These are phyloP conservation scores for Pythium angustatum DNA, from an alignment of 352 stramenopile genomes.

Conservation along the genomic window DNA sequence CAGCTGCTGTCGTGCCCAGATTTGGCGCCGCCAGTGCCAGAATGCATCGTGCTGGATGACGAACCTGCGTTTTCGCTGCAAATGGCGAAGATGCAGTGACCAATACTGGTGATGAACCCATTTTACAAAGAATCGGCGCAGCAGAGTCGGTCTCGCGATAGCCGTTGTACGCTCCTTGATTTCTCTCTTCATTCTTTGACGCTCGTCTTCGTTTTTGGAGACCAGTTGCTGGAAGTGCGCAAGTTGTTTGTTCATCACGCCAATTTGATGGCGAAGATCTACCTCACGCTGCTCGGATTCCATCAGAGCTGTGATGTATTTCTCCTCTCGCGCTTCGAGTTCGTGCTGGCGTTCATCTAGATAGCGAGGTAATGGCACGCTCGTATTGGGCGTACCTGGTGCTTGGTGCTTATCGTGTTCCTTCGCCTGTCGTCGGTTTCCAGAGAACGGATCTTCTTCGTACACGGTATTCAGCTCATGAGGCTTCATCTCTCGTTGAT, in stretches of 20 bases:
- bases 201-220: slow-evolving; percentile 43
- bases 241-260: slow-evolving; percentile 45
- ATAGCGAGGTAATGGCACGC: not conserved
- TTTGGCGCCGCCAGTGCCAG: slow-evolving; percentile 53
- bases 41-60: slow-evolving; percentile 63
- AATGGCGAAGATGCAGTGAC: slow-evolving; percentile 46
- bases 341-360: slow-evolving; percentile 40
- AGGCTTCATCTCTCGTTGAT: not conserved
- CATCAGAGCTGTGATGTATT: slow-evolving; percentile 77
- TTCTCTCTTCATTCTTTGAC: slow-evolving; percentile 57
- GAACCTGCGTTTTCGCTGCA: slow-evolving; percentile 47
- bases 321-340: slow-evolving; percentile 64
- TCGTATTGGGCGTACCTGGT: not conserved
- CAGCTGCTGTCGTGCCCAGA: slow-evolving; percentile 58
- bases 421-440: not conserved
- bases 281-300: slow-evolving; percentile 76
- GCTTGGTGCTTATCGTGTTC: not conserved
- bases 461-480: slow-evolving; percentile 5
- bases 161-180: slow-evolving; percentile 40
- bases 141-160: slow-evolving; percentile 53
- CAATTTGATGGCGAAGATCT: slow-evolving; percentile 57
- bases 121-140: slow-evolving; percentile 53
- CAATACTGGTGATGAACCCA: slow-evolving; percentile 65
- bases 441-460: not conserved
- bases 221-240: slow-evolving; percentile 43